Evolutionary conservation across 495 filamentous ascomycete genomes (phyloP), one percentile per base, ranked within the genome.

Genomic region (Penicillium flavigenum): DNA sequence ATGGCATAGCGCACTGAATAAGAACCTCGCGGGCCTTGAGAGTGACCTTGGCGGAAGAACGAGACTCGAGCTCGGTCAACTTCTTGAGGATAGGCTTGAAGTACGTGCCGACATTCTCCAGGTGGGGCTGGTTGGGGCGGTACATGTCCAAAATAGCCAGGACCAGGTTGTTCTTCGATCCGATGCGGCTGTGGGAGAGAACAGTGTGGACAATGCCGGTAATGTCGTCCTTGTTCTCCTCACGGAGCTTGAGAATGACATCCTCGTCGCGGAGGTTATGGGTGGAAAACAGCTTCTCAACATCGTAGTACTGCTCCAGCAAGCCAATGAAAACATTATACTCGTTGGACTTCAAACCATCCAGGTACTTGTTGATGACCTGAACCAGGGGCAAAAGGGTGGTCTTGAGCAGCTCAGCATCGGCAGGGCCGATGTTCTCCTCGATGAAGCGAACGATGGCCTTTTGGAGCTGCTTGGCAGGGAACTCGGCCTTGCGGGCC

Each of bases 21-120:
- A 98, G 83, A 29, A 98, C 87, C 72, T 98, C 94, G 63, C 94
- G 89, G 34, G 94, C 93, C 79, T 98, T 98, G 64, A 98, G 83
- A 1, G 93, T 89, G 34, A 98, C 92, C 84, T 98, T 98, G 54
- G 94, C 89, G 14, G 91, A 92, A 46, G 89, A 78, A 53, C 94
- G 86, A 29, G 88, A 90, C 74, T 98, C 94, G 10, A 98, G 81
- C 61, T 98, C 94, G 0, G 94, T 90, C 54, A 98, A 79, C 72
- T 89, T 91, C 70, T 86, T 86, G 16, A 98, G 79, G 34, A 90
- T 80, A 4, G 86, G 84, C 59, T 90, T 87, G 76, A 98, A 92
- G 72, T 92, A 82, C 71, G 92, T 96, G 63, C 81, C 86, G 48
- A 98, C 86, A 57, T 96, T 94, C 65, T 88, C 89, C 56, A 87